phyloP scores from a whole-genome alignment of 305 asterid genomes.

The Fraxinus latifolia region DNA sequence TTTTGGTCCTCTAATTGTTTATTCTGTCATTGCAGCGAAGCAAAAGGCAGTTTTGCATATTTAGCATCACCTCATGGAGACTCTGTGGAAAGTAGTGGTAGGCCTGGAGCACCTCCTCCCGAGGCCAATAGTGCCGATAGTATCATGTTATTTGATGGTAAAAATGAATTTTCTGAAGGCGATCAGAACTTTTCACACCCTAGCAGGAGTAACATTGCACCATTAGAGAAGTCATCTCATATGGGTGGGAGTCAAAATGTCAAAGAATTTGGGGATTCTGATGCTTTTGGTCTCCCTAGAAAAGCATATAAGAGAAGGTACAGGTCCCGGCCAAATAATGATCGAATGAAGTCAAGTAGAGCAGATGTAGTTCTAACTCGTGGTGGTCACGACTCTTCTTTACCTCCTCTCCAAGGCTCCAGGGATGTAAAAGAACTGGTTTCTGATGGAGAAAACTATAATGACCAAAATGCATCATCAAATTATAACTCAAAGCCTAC shows the following conservation, averaged over 20 bases:
- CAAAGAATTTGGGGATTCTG: conserved; percentile 59
- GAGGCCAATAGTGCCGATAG: conserved; percentile 85
- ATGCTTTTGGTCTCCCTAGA: conserved; percentile 61
- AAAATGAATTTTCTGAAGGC: conserved; percentile 61
- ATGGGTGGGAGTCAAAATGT: conserved; percentile 45
- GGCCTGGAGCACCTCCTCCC: conserved; percentile 62
- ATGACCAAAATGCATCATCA: conserved; percentile 35
- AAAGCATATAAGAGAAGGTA: conserved; percentile 84
- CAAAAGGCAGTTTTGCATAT: conserved; percentile 83
- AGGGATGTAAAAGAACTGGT: conserved; percentile 44
- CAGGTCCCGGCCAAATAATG: conserved; percentile 74
- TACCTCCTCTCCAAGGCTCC: conserved; percentile 47
- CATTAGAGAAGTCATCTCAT: conserved; percentile 46
- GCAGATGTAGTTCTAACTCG: conserved; percentile 49
- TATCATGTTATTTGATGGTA: conserved; percentile 76
- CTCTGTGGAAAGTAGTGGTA: conserved; percentile 91
- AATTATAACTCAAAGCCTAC: conserved; percentile 36
- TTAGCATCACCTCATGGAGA: conserved; percentile 92
- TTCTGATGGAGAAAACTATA: conserved; percentile 47
- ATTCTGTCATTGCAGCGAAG: conserved; percentile 56
- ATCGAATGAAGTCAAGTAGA: conserved; percentile 61
- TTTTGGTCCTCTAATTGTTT: conserved; percentile 15
- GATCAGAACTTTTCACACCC: conserved; percentile 50
- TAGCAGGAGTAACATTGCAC: conserved; percentile 42
- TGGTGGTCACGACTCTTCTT: conserved; percentile 50